phyloP scores from a whole-genome alignment of 129 eudicot species.

The Gnaphalium uliginosum region DNA sequence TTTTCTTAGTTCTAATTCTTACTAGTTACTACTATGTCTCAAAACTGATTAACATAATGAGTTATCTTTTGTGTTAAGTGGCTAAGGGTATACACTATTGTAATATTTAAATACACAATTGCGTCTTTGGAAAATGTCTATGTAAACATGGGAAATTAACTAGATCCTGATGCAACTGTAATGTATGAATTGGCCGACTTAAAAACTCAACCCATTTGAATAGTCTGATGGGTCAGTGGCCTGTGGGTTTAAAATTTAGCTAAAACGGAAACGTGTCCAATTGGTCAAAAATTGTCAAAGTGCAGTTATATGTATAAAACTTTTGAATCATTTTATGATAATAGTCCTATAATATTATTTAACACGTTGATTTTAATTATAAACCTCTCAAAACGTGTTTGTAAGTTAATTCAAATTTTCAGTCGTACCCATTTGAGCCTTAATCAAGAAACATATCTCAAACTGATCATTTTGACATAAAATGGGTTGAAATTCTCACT shows the following conservation, averaged over 20 bases:
- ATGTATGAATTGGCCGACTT: not conserved
- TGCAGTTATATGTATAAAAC: no score
- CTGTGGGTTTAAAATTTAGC: not conserved
- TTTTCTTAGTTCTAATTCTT: not conserved
- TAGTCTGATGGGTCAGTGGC: not conserved
- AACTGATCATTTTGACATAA: no score
- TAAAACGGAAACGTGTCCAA: not conserved
- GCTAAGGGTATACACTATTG: not conserved
- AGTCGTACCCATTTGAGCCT: not conserved
- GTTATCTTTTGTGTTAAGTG: not conserved
- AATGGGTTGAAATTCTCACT: not conserved
- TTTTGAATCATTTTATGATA: no score
- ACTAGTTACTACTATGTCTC: no score
- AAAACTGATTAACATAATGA: not conserved
- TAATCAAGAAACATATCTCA: not conserved
- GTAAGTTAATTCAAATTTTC: no score
- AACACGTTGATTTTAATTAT: not conserved
- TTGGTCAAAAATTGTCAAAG: no score
- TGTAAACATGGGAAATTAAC: not conserved
- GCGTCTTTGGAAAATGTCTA: not conserved
- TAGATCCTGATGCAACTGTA: not conserved
- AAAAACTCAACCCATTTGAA: no score
- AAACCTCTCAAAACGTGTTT: no score
- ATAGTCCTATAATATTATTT: no score
- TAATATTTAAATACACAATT: not conserved